These are phyloP conservation scores for Melampsora abietis-canadensis DNA, from an alignment of 1,284 basidiomycete species.

Conservation along the genomic window DNA sequence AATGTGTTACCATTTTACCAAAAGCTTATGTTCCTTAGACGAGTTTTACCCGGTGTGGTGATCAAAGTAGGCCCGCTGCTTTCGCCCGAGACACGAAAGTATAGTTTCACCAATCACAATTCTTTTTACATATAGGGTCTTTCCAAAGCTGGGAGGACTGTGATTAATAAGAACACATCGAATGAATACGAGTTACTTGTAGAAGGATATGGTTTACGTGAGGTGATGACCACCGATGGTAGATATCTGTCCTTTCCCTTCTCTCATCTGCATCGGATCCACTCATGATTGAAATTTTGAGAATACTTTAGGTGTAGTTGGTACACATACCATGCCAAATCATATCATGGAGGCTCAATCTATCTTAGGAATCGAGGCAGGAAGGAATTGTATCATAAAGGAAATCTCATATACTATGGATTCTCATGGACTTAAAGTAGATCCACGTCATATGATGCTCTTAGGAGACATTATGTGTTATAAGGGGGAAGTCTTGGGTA, in stretches of 20 bases:
- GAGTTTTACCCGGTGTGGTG: slow-evolving; percentile 74
- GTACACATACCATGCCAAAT: slow-evolving; percentile 87
- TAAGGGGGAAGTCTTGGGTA: slow-evolving; percentile 98
- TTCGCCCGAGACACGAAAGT: background rate
- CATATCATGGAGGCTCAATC: slow-evolving; percentile 94
- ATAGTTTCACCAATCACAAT: background rate
- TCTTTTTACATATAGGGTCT: slow-evolving; percentile 61
- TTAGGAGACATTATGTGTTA: slow-evolving; percentile 98
- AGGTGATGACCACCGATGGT: slow-evolving; percentile 98
- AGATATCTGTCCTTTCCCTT: slow-evolving; percentile 44
- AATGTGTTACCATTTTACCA: slow-evolving; percentile 65
- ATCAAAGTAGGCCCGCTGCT: slow-evolving; percentile 62
- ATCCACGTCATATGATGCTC: slow-evolving; percentile 97
- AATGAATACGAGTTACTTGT: slow-evolving; percentile 73
- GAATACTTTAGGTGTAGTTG: slow-evolving; percentile 69
- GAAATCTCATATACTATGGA: slow-evolving; percentile 68
- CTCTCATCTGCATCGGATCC: background rate
- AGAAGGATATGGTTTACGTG: slow-evolving; percentile 94
- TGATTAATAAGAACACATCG: slow-evolving; percentile 69
- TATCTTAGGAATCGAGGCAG: slow-evolving; percentile 95
- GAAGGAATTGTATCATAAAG: slow-evolving; percentile 87
- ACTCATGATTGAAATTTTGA: background rate
- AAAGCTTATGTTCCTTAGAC: slow-evolving; percentile 76
- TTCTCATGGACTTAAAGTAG: slow-evolving; percentile 96
- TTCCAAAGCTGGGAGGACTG: slow-evolving; percentile 75